Conservation (phyloP, 2,329 filamentous ascomycete genomes). For the Biscogniauxia mediterranea region DNA sequence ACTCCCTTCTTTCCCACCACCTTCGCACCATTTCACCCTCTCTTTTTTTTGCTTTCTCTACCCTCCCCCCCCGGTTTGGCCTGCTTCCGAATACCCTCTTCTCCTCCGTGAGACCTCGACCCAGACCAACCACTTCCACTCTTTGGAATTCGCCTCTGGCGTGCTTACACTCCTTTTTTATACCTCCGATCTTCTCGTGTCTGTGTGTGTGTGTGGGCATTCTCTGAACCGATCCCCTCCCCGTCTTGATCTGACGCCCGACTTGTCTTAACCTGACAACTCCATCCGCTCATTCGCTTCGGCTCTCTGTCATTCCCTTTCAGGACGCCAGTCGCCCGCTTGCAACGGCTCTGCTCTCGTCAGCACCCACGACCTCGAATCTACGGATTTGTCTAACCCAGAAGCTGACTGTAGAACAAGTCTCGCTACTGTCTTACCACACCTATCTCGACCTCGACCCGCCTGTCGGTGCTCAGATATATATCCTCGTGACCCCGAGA, state of each 20-base stretch:
- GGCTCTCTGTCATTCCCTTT: constrained; percentile 23
- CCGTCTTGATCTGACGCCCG: constrained; percentile 15
- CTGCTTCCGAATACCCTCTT: constrained; percentile 21
- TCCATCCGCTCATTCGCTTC: constrained; percentile 22
- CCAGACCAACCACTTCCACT: constrained; percentile 29
- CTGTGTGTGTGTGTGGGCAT: constrained; percentile 2
- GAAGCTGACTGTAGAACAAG: constrained; percentile 19
- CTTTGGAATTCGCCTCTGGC: constrained; percentile 27
- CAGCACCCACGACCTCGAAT: constrained; percentile 19
- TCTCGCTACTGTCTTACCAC: constrained; percentile 25
- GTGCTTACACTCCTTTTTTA: constrained; percentile 30
- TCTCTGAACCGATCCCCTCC: background rate
- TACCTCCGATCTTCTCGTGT: constrained; percentile 18
- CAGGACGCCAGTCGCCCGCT: constrained; percentile 32
- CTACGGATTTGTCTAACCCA: constrained; percentile 17
- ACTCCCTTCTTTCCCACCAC: constrained; percentile 15
- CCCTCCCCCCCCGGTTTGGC: constrained; percentile 20
- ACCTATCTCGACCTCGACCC: constrained; percentile 14
- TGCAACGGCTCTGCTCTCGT: constrained; percentile 22
- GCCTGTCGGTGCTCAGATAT: constrained; percentile 10
- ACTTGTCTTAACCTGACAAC: constrained; percentile 16
- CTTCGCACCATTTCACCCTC: constrained; percentile 12
- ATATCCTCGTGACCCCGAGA: constrained; percentile 10
- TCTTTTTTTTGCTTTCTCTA: constrained; percentile 13
- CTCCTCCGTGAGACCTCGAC: constrained; percentile 27